These are phyloP conservation scores for Chalara sp. DNA, from an alignment of 2,329 filamentous ascomycete species.

Conservation along the genomic window DNA sequence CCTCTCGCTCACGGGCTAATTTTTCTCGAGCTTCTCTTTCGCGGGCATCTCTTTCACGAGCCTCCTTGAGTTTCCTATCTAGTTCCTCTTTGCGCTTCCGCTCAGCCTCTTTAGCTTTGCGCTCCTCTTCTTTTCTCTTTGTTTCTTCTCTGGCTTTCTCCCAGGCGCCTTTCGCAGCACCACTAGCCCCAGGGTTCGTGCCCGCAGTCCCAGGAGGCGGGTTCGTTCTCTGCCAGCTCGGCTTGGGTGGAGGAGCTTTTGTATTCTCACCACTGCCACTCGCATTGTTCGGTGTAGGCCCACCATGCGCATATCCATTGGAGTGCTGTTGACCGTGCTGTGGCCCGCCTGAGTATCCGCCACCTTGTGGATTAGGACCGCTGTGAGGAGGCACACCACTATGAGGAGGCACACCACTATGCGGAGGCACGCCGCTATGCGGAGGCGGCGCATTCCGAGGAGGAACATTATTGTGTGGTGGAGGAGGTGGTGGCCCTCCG, in stretches of 20 bases:
- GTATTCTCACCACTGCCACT: slow-evolving; percentile 3
- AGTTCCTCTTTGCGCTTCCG: slow-evolving; percentile 52
- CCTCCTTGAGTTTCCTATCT: slow-evolving; percentile 43
- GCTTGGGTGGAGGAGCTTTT: slow-evolving; percentile 11
- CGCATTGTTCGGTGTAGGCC: slow-evolving; percentile 1
- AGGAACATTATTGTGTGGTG: slow-evolving; percentile 3
- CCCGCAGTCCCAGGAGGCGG: slow-evolving; percentile 4
- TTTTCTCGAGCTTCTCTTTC: slow-evolving; percentile 30
- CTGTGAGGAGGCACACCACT: slow-evolving; percentile 5
- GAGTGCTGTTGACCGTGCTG: slow-evolving; percentile 11
- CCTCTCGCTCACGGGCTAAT: slow-evolving; percentile 49
- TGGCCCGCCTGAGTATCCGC: slow-evolving; percentile 1
- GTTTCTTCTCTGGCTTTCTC: slow-evolving; percentile 65
- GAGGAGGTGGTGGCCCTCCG: slow-evolving; percentile 14
- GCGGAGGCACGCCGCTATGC: background rate
- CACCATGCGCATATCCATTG: slow-evolving; percentile 16
- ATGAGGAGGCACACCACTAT: slow-evolving; percentile 2
- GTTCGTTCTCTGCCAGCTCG: slow-evolving; percentile 20
- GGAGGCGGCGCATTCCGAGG: background rate
- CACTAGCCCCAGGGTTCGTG: slow-evolving; percentile 6
- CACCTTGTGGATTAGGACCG: slow-evolving; percentile 7
- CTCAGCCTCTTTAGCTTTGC: slow-evolving; percentile 53
- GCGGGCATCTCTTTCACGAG: slow-evolving; percentile 49
- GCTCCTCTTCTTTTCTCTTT: slow-evolving; percentile 59
- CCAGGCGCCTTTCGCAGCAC: slow-evolving; percentile 46